Evolutionary conservation across 1,284 basidiomycete species (phyloP), one percentile per base, ranked within the genome.

Genomic region (Dichomitus squalens): DNA sequence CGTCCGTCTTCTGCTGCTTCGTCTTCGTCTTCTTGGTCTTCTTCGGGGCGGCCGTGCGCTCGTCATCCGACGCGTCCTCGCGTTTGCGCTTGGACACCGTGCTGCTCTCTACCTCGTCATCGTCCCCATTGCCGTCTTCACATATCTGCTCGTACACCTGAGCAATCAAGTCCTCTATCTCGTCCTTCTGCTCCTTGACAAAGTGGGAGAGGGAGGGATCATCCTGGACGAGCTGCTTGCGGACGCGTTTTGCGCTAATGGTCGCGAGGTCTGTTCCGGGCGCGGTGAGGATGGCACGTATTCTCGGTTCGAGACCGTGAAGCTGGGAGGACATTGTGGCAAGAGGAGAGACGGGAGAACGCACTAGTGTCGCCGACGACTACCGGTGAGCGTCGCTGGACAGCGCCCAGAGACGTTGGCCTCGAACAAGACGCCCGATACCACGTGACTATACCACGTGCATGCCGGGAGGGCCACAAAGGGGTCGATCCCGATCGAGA

Each of bases 211-310:
- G 67, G 7, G 76, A 72, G 25, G 81, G 73, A 58, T 82, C 79
- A 55, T 79, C 69, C 51, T 78, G 79, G 58, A 83, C 69, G 40
- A 92, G 76, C 68, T 83, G 79, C 60, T 84, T 84, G 61, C 90
- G 81, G 65, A 92, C 90, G 74, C 85, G 84, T 74, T 88, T 91
- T 52, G 89, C 89, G 67, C 86, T 89, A 72, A 92, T 89, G 41
- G 85, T 88, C 43, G 75, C 61, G 64, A 92, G 79, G 76, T 92
- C 87, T 49, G 82, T 85, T 49, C 82, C 84, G 7, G 89, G 89
- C 16, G 86, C 82, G 41, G 82, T 77, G 53, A 92, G 82, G 70
- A 92, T 90, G 58, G 77, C 75, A 58, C 77, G 77, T 67, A 92
- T 85, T 56, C 74, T 78, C n/a, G 80, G 77, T 68, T 85, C 81